phyloP scores from a whole-genome alignment of 2,329 filamentous ascomycete species.

The Paraconiothyrium sp. region DNA sequence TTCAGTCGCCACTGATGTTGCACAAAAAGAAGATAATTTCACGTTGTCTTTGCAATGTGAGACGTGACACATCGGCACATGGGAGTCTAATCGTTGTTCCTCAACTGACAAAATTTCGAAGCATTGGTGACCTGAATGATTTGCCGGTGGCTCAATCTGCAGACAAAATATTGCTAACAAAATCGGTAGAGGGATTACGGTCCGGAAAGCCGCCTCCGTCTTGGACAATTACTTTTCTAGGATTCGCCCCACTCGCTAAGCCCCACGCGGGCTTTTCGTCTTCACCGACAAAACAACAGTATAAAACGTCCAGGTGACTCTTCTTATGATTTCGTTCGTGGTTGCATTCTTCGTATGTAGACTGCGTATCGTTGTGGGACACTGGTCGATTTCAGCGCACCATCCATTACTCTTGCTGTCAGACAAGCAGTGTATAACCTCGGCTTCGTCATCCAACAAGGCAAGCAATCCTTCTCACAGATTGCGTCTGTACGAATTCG shows the following conservation, averaged over 20 bases:
- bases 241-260: slow-evolving; percentile 47
- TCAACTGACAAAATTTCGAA: not conserved
- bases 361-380: not conserved
- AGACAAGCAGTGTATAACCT: not conserved
- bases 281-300: slow-evolving; percentile 30
- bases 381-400: slow-evolving; percentile 3
- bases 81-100: not conserved
- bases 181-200: slow-evolving; percentile 43
- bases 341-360: slow-evolving; percentile 1
- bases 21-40: not conserved
- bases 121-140: slow-evolving; percentile 9
- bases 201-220: slow-evolving; percentile 44
- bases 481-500: slow-evolving; percentile 22
- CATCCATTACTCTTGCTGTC: slow-evolving; percentile 13
- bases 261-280: slow-evolving; percentile 41
- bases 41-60: not conserved
- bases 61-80: not conserved
- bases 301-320: slow-evolving; percentile 28
- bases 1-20: not conserved
- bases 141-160: slow-evolving; percentile 17
- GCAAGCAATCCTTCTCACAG: slow-evolving; percentile 18
- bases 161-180: slow-evolving; percentile 11
- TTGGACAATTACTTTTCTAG: slow-evolving; percentile 35
- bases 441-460: slow-evolving; percentile 11
- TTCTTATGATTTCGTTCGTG: not conserved